Evolutionary conservation across 495 filamentous ascomycete genomes (phyloP), one percentile per base, ranked within the genome.

Genomic region (Amniculicola lignicola): DNA sequence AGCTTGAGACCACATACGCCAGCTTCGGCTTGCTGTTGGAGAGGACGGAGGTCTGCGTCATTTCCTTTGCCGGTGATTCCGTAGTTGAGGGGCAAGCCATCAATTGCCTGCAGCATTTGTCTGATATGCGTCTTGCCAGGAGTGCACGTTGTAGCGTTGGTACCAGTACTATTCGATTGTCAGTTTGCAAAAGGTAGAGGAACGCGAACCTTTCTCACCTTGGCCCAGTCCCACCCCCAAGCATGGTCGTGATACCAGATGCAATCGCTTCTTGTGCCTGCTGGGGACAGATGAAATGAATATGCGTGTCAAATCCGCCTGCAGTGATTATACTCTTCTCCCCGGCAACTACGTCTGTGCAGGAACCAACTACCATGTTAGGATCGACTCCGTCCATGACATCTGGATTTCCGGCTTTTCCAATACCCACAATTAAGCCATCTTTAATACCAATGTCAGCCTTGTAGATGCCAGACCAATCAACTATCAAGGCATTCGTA

Each of bases 51-150:
- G n/a, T 76, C 77, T 65, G 81, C 83, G 74, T 98, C 94, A 68
- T 96, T 98, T 37, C 93, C 93, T 74, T 98, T 98, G 42, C 89
- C 92, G 0, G 94, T 98, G 54, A 98, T 90, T 25, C 90, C 93
- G 54, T 95, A 71, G 70, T 98, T 98, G 46, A 98, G 69, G 0
- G 93, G 94, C n/a, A 97, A 71, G 25, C 71, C 71, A 64, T 98
- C 94, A 69, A 80, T 85, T 6, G 89, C 92, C 66, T 95, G 89
- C 43, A 97, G 82, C 90, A 98, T 98, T 66, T 93, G 83, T 38
- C 86, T 83, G 69, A 95, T 85, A 65, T 93, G 89, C 40, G 80
- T 83, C 48, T 82, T 81, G 6, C 90, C 86, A 0, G 93, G 94
- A 0, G 93, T 96, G 72, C 94, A 97, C 1, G 93, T 98, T 0